These are phyloP conservation scores for Claviceps lovelessii DNA, from an alignment of 2,329 filamentous ascomycete species.

Conservation along the genomic window DNA sequence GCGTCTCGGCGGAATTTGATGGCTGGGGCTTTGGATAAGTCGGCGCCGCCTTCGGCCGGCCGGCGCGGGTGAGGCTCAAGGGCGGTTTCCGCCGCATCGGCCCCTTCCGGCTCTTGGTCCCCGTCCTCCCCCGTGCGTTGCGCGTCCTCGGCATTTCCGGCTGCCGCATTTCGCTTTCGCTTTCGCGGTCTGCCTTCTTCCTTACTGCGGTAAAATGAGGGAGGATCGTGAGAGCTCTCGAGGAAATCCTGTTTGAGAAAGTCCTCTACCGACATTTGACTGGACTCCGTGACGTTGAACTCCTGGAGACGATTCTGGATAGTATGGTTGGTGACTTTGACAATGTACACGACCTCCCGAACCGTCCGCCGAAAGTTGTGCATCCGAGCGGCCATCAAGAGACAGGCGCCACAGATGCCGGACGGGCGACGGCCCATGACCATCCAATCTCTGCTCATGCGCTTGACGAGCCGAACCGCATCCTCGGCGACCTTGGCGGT, in stretches of 20 bases:
- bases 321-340: conserved; percentile 89
- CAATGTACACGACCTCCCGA: conserved; percentile 91
- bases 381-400: conserved; percentile 92
- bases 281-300: conserved; percentile 76
- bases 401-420: conserved; percentile 83
- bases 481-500: conserved; percentile 78
- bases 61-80: conserved; percentile 5
- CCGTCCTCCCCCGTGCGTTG: conserved; percentile 1
- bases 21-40: conserved; percentile 20
- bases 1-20: conserved; percentile 39
- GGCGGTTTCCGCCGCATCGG: not conserved
- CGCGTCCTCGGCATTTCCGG: conserved; percentile 8
- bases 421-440: conserved; percentile 84
- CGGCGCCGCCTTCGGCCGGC: conserved; percentile 17
- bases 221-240: conserved; percentile 66
- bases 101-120: conserved; percentile 6
- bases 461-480: conserved; percentile 71
- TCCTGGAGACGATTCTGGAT: conserved; percentile 85
- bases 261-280: conserved; percentile 73
- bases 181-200: conserved; percentile 40
- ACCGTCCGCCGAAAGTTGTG: conserved; percentile 93
- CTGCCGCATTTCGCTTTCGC: conserved; percentile 25
- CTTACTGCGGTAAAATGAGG: conserved; percentile 59
- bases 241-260: conserved; percentile 60
- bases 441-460: conserved; percentile 98